Evolutionary conservation across 441 rosid species (phyloP).

Genomic region (Adansonia madagascariensis): DNA sequence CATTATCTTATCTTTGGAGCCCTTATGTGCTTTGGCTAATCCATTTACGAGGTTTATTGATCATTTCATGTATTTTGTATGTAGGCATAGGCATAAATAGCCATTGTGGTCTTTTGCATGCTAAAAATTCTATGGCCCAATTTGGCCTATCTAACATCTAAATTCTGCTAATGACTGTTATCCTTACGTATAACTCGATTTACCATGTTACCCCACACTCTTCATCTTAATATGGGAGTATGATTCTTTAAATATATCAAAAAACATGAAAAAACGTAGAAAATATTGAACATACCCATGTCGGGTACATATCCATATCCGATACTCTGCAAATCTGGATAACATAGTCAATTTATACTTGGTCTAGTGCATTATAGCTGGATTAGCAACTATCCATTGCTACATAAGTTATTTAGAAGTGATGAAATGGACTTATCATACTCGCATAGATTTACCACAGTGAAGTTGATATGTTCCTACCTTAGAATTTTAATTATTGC

Average conservation of each 20-base stretch:
- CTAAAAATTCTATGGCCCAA: not conserved
- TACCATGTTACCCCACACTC: no score
- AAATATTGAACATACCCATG: no score
- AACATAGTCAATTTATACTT: not conserved
- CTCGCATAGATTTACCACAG: not conserved
- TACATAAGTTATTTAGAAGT: not conserved
- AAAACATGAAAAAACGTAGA: no score
- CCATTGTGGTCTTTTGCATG: not conserved
- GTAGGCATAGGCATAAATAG: not conserved
- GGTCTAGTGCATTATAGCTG: not conserved
- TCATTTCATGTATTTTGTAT: not conserved
- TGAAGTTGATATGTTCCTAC: constrained; percentile 14
- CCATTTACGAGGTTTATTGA: not conserved
- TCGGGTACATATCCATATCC: no score
- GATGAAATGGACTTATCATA: not conserved
- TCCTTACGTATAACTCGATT: constrained; percentile 18
- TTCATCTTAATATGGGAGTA: no score
- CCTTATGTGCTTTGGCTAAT: not conserved
- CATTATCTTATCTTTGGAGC: not conserved
- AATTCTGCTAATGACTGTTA: not conserved
- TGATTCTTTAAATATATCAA: no score
- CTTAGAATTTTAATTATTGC: not conserved
- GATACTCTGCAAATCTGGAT: no score
- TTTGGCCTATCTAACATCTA: constrained; percentile 1
- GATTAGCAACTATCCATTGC: not conserved